phyloP scores from a whole-genome alignment of 2,329 filamentous ascomycete species.

The Sclerotinia sclerotiorum region DNA sequence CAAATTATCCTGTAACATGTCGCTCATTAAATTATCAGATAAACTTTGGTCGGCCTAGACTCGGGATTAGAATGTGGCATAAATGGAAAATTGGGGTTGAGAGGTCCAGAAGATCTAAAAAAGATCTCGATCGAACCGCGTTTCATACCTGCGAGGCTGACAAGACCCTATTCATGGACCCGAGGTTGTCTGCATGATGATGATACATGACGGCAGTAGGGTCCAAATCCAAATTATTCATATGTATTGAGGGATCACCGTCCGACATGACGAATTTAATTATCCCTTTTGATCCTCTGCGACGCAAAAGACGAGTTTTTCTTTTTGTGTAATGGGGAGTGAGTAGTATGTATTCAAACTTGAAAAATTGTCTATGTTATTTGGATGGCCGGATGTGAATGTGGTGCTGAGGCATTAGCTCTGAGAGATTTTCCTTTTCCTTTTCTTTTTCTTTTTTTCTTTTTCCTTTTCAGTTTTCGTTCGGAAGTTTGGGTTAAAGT shows the following conservation, averaged over 20 bases:
- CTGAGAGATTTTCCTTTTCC: background rate
- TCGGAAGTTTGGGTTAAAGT: background rate
- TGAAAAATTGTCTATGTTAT: background rate
- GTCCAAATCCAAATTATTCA: constrained; percentile 34
- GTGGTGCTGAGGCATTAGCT: constrained; percentile 17
- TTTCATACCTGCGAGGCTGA: constrained; percentile 37
- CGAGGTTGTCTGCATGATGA: constrained; percentile 31
- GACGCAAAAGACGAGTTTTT: background rate
- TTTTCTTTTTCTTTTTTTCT: no score
- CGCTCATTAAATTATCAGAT: constrained; percentile 39
- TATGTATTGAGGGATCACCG: constrained; percentile 28
- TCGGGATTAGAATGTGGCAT: constrained; percentile 16
- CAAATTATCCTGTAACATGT: constrained; percentile 49
- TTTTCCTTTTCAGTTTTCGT: background rate
- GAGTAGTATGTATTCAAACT: no score
- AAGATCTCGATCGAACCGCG: background rate
- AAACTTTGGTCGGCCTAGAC: constrained; percentile 28
- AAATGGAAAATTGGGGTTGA: background rate
- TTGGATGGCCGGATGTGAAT: background rate
- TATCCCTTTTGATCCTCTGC: background rate
- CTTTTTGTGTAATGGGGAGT: no score
- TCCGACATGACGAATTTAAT: constrained; percentile 31
- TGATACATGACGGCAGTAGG: constrained; percentile 28
- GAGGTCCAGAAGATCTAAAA: constrained; percentile 1
- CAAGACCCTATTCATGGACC: constrained; percentile 26